Evolutionary conservation across 257 asterid species (phyloP).

Genomic region (Lycium ferocissimum): DNA sequence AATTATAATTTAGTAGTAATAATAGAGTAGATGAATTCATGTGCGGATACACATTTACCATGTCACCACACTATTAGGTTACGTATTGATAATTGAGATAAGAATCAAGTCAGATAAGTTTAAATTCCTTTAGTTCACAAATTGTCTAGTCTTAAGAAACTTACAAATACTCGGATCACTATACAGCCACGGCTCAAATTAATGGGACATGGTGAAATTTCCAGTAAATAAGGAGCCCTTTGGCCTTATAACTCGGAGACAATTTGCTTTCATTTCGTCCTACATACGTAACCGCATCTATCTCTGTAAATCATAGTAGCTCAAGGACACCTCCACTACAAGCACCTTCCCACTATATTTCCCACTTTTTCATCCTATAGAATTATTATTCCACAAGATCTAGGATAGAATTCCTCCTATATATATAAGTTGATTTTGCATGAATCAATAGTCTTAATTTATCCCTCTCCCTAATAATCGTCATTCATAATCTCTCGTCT

Average conservation of each 20-base stretch:
- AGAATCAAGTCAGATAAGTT: background rate
- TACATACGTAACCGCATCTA: background rate
- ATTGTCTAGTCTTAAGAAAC: background rate
- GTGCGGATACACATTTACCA: background rate
- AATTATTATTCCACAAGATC: background rate
- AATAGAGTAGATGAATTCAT: too few relatives aligned
- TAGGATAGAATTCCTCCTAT: background rate
- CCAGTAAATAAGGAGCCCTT: background rate
- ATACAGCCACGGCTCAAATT: background rate
- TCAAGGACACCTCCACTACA: background rate
- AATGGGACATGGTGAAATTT: background rate
- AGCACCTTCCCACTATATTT: conserved; percentile 8
- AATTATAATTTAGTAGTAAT: too few relatives aligned
- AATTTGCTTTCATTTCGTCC: background rate
- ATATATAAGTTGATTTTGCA: too few relatives aligned
- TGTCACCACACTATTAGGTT: background rate
- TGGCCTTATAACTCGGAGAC: background rate
- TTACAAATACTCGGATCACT: background rate
- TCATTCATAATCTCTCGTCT: background rate
- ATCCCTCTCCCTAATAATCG: background rate
- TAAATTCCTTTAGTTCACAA: background rate
- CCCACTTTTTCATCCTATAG: background rate
- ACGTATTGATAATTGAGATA: background rate
- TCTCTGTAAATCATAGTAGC: background rate
- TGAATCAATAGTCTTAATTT: background rate